A percentile compares a stretch with the other conserved stretches of the same genome.
Evolutionary conservation across 164 flowering plant species (phyloP).

Genomic region (Vitis cinerea): DNA sequence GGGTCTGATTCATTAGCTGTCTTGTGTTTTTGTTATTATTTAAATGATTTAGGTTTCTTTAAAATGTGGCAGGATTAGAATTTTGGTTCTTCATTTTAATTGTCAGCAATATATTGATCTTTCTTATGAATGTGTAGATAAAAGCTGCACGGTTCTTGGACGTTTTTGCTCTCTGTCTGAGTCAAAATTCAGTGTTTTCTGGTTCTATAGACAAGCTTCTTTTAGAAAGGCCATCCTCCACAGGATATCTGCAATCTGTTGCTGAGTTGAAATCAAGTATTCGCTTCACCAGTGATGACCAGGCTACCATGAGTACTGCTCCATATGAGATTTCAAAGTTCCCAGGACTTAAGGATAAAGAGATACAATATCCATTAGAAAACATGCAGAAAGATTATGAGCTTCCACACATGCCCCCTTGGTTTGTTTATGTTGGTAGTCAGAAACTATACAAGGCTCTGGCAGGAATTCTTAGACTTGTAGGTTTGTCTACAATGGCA

Average conservation of each 20-base stretch:
- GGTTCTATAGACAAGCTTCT: constrained; percentile 77
- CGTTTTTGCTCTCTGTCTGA: constrained; percentile 54
- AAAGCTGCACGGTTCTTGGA: constrained; percentile 73
- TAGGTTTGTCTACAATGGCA: constrained; percentile 67
- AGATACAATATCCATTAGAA: constrained; percentile 11
- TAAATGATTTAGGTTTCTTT: background rate
- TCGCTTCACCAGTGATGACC: constrained; percentile 12
- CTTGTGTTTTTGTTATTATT: background rate
- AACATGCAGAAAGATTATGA: constrained; percentile 28
- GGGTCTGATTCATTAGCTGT: background rate
- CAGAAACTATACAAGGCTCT: constrained; percentile 67
- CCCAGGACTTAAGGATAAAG: constrained; percentile 18
- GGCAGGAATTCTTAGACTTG: constrained; percentile 79
- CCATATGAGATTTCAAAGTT: constrained; percentile 19
- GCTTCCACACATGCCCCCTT: constrained; percentile 93
- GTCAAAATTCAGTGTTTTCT: constrained; percentile 76
- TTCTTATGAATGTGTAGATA: constrained; percentile 38
- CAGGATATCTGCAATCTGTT: constrained; percentile 74
- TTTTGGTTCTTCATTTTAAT: too few relatives aligned
- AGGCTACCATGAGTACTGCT: constrained; percentile 13
- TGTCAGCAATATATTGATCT: background rate
- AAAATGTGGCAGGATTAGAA: background rate
- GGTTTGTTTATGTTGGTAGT: constrained; percentile 72
- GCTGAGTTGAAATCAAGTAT: constrained; percentile 54
- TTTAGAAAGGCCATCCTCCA: constrained; percentile 45